phyloP scores from a whole-genome alignment of 2,329 filamentous ascomycete genomes.

The Pseudopyricularia javanii region DNA sequence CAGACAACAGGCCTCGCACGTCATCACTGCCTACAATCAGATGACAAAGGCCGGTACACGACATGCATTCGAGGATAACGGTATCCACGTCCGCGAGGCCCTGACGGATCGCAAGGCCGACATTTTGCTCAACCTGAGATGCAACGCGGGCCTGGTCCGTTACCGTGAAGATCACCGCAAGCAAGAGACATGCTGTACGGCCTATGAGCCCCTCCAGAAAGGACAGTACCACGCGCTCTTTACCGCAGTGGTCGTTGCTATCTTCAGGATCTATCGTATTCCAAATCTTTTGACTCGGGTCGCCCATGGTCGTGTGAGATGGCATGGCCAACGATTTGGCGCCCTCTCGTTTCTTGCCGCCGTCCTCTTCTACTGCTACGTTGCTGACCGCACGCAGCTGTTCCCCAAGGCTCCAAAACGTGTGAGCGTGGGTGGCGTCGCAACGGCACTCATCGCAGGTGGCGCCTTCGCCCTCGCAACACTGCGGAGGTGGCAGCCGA shows the following conservation, averaged over 20 bases:
- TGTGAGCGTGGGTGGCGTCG: conserved; percentile 13
- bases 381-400: conserved; percentile 39
- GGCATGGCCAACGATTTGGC: background rate
- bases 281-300: conserved; percentile 6
- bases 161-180: conserved; percentile 23
- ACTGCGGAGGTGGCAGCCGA: background rate
- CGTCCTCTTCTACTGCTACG: conserved; percentile 29
- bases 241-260: conserved; percentile 9
- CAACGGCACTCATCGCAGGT: background rate
- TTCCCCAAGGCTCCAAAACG: conserved; percentile 39
- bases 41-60: conserved; percentile 23
- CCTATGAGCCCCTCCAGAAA: conserved; percentile 22
- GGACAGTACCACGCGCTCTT: conserved; percentile 22
- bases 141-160: conserved; percentile 31
- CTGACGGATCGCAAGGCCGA: conserved; percentile 36
- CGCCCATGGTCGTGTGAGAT: background rate
- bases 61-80: conserved; percentile 29
- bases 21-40: conserved; percentile 36
- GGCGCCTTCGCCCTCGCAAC: background rate
- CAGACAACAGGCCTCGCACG: conserved; percentile 23
- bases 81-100: conserved; percentile 32
- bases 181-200: conserved; percentile 39
- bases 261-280: conserved; percentile 3
- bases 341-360: background rate
- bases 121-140: conserved; percentile 39